Evolutionary conservation across 805 yeast genomes (phyloP).

Genomic region (Priceomyces medius): DNA sequence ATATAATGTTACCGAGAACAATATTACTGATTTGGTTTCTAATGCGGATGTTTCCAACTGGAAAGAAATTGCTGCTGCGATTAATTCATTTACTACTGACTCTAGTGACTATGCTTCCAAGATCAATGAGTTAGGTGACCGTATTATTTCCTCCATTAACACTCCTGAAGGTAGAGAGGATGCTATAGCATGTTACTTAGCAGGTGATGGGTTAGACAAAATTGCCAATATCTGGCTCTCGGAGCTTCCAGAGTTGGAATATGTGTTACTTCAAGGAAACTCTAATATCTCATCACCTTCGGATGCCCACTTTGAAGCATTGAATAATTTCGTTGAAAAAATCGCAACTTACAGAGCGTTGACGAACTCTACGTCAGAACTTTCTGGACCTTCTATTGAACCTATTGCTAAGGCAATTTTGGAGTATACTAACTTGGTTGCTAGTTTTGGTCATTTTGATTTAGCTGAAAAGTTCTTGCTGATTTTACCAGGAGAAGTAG

Average conservation of each 20-base stretch:
- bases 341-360: slow-evolving; percentile 69
- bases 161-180: slow-evolving; percentile 54
- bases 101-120: slow-evolving; percentile 50
- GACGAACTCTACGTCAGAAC: slow-evolving; percentile 32
- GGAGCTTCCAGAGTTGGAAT: slow-evolving; percentile 53
- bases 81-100: slow-evolving; percentile 55
- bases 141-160: slow-evolving; percentile 45
- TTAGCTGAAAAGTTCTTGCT: slow-evolving; percentile 70
- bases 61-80: slow-evolving; percentile 75
- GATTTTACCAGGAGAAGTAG: slow-evolving; percentile 70
- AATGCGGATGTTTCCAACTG: slow-evolving; percentile 78
- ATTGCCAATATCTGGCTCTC: slow-evolving; percentile 80
- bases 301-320: slow-evolving; percentile 80
- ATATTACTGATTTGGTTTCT: slow-evolving; percentile 67
- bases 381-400: slow-evolving; percentile 45
- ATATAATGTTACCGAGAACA: slow-evolving; percentile 56
- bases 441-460: slow-evolving; percentile 80
- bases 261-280: slow-evolving; percentile 46
- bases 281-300: slow-evolving; percentile 54
- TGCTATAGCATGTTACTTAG: slow-evolving; percentile 75
- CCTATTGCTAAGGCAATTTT: slow-evolving; percentile 60
- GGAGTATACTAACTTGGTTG: slow-evolving; percentile 79
- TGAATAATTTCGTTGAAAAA: slow-evolving; percentile 81
- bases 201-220: slow-evolving; percentile 78
- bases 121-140: slow-evolving; percentile 72